Percentiles rank a stretch among this genome's conserved stretches.
Conservation (phyloP, 2,329 filamentous ascomycete species). For the Fusarium marasasianum region DNA sequence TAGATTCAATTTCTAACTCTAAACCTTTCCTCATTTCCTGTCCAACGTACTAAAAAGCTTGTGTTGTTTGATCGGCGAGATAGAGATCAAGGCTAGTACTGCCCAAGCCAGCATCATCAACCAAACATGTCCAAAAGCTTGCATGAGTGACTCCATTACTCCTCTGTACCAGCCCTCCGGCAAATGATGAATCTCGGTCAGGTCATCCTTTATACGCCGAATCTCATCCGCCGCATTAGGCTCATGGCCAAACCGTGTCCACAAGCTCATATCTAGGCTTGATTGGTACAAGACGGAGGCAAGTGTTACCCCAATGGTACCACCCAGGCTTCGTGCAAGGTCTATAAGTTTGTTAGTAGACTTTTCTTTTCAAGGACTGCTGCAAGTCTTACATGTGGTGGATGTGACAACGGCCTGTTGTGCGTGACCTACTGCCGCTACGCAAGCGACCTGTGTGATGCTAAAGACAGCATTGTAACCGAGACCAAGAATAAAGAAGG, state of each 20-base stretch:
- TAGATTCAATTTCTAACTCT: background rate
- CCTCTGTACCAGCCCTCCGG: background rate
- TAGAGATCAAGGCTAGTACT: background rate
- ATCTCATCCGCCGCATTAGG: background rate
- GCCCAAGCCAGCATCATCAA: background rate
- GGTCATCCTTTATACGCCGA: background rate
- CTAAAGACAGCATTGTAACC: conserved; percentile 76
- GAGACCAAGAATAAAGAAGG: conserved; percentile 64
- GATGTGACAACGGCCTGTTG: conserved; percentile 15
- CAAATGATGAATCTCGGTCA: background rate
- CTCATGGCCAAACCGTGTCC: background rate
- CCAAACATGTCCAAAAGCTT: conserved; percentile 17
- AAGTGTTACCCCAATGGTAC: conserved; percentile 11
- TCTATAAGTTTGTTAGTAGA: background rate
- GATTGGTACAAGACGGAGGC: conserved; percentile 11
- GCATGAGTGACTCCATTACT: conserved; percentile 1
- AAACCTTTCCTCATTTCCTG: background rate
- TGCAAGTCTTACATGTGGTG: background rate
- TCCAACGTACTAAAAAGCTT: background rate
- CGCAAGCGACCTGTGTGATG: conserved; percentile 4
- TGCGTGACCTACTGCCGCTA: background rate
- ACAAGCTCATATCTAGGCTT: background rate
- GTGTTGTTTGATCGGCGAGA: conserved; percentile 8
- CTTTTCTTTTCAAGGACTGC: background rate
- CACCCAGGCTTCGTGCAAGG: background rate